Evolutionary conservation across 2,329 filamentous ascomycete genomes (phyloP).

Genomic region (Diaporthe helianthi): DNA sequence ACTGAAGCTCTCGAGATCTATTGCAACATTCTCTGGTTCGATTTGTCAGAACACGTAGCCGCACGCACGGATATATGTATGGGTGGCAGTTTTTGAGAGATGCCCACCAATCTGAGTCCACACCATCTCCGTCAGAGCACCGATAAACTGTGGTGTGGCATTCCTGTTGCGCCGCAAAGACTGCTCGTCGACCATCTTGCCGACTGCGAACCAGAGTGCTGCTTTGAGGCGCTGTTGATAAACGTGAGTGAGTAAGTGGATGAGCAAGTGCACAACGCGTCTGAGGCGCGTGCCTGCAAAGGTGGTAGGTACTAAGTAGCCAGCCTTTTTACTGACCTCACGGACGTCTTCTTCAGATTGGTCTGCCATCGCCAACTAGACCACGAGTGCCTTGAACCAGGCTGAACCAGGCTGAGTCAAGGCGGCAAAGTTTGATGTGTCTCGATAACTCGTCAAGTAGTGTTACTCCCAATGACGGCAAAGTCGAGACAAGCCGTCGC

Average conservation of each 20-base stretch:
- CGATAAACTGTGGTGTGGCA: slow-evolving; percentile 91
- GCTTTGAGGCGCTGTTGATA: slow-evolving; percentile 78
- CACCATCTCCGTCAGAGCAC: slow-evolving; percentile 82
- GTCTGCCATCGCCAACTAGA: slow-evolving; percentile 40
- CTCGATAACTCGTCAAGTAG: not conserved
- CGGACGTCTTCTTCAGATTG: slow-evolving; percentile 43
- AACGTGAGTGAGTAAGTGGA: not conserved
- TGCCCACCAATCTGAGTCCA: slow-evolving; percentile 82
- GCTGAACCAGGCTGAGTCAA: not conserved
- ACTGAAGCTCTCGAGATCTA: slow-evolving; percentile 63
- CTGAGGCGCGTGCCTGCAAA: not conserved
- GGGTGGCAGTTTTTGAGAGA: not conserved
- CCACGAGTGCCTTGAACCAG: not conserved
- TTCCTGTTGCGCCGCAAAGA: slow-evolving; percentile 77
- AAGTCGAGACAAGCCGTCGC: not conserved
- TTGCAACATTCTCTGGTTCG: slow-evolving; percentile 60
- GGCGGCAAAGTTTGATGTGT: not conserved
- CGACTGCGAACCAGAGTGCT: slow-evolving; percentile 83
- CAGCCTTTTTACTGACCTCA: slow-evolving; percentile 39
- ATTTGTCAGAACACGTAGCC: not conserved
- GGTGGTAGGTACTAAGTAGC: no score
- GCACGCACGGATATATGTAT: no score
- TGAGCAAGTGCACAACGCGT: slow-evolving; percentile 13
- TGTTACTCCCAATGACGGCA: not conserved
- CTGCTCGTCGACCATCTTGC: slow-evolving; percentile 89